Evolutionary conservation across 176 grass and related monocot species (phyloP).

Genomic region (Carex cristatella): DNA sequence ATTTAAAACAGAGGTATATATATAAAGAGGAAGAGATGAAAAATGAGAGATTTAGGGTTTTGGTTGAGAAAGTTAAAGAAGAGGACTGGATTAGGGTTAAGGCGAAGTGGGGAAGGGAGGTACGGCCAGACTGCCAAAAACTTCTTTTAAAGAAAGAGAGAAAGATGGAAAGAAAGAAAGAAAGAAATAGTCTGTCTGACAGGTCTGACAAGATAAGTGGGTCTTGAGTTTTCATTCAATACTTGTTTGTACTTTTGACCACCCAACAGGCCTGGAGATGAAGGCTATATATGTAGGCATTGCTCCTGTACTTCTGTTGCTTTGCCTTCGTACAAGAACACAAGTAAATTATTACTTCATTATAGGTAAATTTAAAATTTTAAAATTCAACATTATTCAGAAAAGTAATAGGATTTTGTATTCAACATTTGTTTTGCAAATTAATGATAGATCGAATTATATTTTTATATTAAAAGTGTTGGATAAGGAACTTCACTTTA

Average conservation of each 20-base stretch:
- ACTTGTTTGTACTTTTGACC: conserved; percentile 29
- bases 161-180: no score
- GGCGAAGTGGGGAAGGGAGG: not conserved
- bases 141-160: conserved; percentile 22
- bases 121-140: conserved; percentile 5
- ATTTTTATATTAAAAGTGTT: no score
- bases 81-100: conserved; percentile 7
- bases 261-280: conserved; percentile 26
- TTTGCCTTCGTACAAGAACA: conserved; percentile 1
- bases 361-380: no score
- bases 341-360: not conserved
- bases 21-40: not conserved
- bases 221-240: conserved; percentile 27
- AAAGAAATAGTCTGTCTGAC: conserved; percentile 13
- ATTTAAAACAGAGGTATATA: not conserved
- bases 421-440: no score
- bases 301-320: not conserved
- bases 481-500: no score
- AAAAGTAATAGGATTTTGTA: no score
- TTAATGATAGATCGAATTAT: no score
- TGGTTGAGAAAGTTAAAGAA: not conserved
- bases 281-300: conserved; percentile 27
- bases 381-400: no score
- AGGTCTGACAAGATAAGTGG: conserved; percentile 22
- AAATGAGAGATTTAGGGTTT: conserved; percentile 2